Percentiles rank a stretch among this genome's conserved stretches.
These are phyloP conservation scores for Ophiostoma ips DNA, from an alignment of 2,329 filamentous ascomycete genomes.

Conservation along the genomic window DNA sequence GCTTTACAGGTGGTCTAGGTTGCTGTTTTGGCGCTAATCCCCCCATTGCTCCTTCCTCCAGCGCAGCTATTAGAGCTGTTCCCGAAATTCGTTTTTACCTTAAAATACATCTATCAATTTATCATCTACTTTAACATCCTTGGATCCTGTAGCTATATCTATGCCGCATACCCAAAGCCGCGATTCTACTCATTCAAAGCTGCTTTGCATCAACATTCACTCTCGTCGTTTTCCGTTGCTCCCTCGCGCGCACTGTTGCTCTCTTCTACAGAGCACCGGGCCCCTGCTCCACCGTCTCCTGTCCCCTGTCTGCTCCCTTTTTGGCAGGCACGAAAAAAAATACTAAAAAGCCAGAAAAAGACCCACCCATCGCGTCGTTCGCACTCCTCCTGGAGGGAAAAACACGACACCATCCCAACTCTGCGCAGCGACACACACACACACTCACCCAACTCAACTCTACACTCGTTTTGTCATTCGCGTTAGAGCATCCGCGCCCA, in stretches of 20 bases:
- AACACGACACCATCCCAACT: background rate
- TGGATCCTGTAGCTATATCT: too few species aligned
- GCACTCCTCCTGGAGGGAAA: background rate
- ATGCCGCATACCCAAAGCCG: background rate
- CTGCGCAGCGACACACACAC: background rate
- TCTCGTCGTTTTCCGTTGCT: too few species aligned
- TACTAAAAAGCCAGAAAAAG: background rate
- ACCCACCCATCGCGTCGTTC: conserved; percentile 1
- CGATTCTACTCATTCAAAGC: too few species aligned
- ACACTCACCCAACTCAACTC: background rate
- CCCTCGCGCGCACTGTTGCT: background rate
- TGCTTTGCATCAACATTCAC: too few species aligned
- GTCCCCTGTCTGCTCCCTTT: background rate
- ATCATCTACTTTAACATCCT: too few species aligned
- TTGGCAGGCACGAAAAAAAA: background rate
- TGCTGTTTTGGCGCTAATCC: too few species aligned
- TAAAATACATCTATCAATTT: too few species aligned
- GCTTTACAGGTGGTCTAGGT: too few species aligned
- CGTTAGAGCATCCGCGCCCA: background rate
- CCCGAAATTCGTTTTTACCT: too few species aligned
- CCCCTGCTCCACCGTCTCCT: background rate
- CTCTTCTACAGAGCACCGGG: background rate
- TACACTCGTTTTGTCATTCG: background rate
- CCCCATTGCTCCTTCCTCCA: too few species aligned
- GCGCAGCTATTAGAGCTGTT: too few species aligned